phyloP scores from a whole-genome alignment of 371 early-diverging fungal genomes.

The Mucor mucedo region DNA sequence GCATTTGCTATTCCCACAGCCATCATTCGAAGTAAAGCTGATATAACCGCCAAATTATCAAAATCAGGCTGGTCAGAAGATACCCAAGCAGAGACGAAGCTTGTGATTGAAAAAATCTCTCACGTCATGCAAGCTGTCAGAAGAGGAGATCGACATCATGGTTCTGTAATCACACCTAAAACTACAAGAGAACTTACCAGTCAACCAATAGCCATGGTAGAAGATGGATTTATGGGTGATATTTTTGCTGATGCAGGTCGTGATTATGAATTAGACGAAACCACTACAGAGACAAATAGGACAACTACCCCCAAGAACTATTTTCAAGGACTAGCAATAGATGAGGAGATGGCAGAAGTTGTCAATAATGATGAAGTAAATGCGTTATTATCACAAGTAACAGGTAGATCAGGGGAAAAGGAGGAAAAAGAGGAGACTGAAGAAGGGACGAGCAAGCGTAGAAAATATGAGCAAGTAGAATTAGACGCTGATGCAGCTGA shows the following conservation, averaged over 20 bases:
- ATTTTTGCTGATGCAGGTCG: conserved; percentile 90
- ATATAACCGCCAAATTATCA: conserved; percentile 41
- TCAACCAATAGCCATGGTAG: conserved; percentile 23
- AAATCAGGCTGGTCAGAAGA: conserved; percentile 38
- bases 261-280: conserved; percentile 71
- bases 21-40: conserved; percentile 77
- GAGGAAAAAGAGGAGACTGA: background rate
- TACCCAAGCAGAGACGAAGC: conserved; percentile 52
- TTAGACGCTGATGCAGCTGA: conserved; percentile 51
- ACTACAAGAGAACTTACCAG: conserved; percentile 23
- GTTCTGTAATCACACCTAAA: conserved; percentile 39
- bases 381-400: conserved; percentile 29
- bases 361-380: conserved; percentile 13
- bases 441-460: conserved; percentile 9
- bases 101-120: conserved; percentile 79
- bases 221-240: conserved; percentile 55
- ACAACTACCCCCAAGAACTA: conserved; percentile 21
- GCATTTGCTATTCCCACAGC: conserved; percentile 76
- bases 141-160: conserved; percentile 39
- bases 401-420: conserved; percentile 1
- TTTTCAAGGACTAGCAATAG: conserved; percentile 29
- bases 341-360: conserved; percentile 33
- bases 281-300: background rate
- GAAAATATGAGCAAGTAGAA: conserved; percentile 14
- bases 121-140: conserved; percentile 64